A percentile compares a stretch with the other conserved stretches of the same genome.
These are phyloP conservation scores for Shiraia sp. DNA, from an alignment of 2,329 filamentous ascomycete genomes.

Conservation along the genomic window DNA sequence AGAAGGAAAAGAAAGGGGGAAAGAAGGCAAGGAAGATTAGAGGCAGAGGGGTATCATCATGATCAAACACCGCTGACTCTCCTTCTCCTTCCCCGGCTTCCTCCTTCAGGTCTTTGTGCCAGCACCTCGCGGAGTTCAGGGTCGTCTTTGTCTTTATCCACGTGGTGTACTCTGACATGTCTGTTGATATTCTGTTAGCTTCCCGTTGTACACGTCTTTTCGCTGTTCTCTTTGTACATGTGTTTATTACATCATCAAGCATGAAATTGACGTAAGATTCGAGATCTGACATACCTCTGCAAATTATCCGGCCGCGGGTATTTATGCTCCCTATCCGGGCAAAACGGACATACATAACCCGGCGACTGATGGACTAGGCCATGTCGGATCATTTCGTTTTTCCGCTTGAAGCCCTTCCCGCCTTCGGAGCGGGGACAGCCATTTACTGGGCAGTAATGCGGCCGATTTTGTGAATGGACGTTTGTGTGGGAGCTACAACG, in stretches of 20 bases:
- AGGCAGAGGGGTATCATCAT: too few relatives aligned
- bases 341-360: constrained; percentile 95
- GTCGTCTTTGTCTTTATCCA: constrained; percentile 89
- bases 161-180: constrained; percentile 90
- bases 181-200: constrained; percentile 49
- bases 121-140: constrained; percentile 79
- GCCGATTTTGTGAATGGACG: constrained; percentile 65
- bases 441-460: constrained; percentile 65
- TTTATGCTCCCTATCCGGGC: constrained; percentile 88
- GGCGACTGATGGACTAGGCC: constrained; percentile 92
- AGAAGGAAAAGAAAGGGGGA: too few relatives aligned
- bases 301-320: constrained; percentile 96
- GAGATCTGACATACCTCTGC: constrained; percentile 71
- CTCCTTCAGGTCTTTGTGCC: constrained; percentile 81
- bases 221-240: too few relatives aligned
- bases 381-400: constrained; percentile 73
- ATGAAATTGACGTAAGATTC: too few relatives aligned
- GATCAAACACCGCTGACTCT: constrained; percentile 50
- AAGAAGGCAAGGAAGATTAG: too few relatives aligned
- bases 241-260: background rate
- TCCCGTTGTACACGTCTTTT: too few relatives aligned
- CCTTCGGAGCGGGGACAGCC: constrained; percentile 62
- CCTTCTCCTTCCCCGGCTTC: constrained; percentile 76
- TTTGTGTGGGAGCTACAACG: constrained; percentile 67
- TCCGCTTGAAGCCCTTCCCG: constrained; percentile 70